Conservation (phyloP, 257 asterid species). For the Plantago major region DNA sequence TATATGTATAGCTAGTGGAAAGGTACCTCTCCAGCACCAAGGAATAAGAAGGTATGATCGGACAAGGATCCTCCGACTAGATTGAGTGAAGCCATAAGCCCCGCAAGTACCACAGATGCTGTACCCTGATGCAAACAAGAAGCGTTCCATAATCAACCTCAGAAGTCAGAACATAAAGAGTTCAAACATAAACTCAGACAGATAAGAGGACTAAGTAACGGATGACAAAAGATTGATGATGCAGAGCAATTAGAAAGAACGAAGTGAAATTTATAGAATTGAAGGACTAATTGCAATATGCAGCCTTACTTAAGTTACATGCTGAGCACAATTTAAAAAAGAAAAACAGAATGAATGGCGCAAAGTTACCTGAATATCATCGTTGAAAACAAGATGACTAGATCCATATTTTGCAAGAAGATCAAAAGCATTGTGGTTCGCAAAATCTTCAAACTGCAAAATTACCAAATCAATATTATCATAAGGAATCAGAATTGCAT, state of each 20-base stretch:
- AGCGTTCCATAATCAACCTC: background rate
- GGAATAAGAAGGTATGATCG: constrained; percentile 84
- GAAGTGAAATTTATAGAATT: too few relatives aligned
- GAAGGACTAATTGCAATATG: too few relatives aligned
- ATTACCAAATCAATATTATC: constrained; percentile 1
- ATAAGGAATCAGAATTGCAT: constrained; percentile 16
- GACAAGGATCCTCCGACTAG: constrained; percentile 81
- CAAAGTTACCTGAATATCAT: constrained; percentile 76
- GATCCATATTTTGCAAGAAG: constrained; percentile 86
- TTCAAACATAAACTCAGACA: background rate
- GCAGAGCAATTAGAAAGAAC: background rate
- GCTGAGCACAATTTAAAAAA: too few relatives aligned
- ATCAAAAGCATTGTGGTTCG: constrained; percentile 96
- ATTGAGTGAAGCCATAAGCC: constrained; percentile 73
- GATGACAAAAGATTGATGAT: background rate
- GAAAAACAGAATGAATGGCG: background rate
- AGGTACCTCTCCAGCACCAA: constrained; percentile 95
- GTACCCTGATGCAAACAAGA: constrained; percentile 58
- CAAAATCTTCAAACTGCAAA: constrained; percentile 92
- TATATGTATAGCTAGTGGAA: constrained; percentile 6
- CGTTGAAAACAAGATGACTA: constrained; percentile 88
- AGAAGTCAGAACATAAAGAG: background rate
- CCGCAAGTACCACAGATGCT: constrained; percentile 94
- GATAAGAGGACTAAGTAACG: too few relatives aligned
- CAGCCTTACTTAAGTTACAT: too few relatives aligned